phyloP scores from a whole-genome alignment of 2,329 filamentous ascomycete species.

The Apiospora pterosperma region DNA sequence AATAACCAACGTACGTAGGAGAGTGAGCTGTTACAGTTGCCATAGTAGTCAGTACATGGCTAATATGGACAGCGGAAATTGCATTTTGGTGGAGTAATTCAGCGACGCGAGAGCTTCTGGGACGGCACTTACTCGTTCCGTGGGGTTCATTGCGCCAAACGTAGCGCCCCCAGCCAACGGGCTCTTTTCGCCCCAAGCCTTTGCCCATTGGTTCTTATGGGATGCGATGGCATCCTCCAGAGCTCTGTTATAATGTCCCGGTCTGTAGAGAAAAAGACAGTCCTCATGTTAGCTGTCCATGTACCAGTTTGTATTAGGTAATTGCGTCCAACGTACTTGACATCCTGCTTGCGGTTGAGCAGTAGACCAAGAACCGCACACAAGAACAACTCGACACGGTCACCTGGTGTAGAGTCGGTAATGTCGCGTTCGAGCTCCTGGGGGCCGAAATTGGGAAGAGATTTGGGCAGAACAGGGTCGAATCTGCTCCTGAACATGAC shows the following conservation, averaged over 20 bases:
- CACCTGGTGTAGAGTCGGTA: slow-evolving; percentile 71
- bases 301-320: background rate
- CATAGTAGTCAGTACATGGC: slow-evolving; percentile 7
- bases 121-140: slow-evolving; percentile 65
- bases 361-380: slow-evolving; percentile 86
- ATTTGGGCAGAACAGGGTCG: slow-evolving; percentile 82
- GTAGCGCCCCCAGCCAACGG: slow-evolving; percentile 76
- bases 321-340: slow-evolving; percentile 68
- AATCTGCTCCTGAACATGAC: slow-evolving; percentile 98
- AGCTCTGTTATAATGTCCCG: slow-evolving; percentile 88
- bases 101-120: background rate
- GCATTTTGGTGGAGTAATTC: background rate
- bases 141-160: slow-evolving; percentile 79
- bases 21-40: slow-evolving; percentile 59
- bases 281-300: background rate
- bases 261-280: slow-evolving; percentile 49
- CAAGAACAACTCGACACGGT: slow-evolving; percentile 81
- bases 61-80: background rate
- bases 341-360: slow-evolving; percentile 95
- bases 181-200: slow-evolving; percentile 77
- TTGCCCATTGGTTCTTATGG: slow-evolving; percentile 85
- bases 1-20: slow-evolving; percentile 78
- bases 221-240: slow-evolving; percentile 87
- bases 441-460: slow-evolving; percentile 83
- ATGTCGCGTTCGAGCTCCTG: slow-evolving; percentile 92